Evolutionary conservation across 257 asterid species (phyloP).

Genomic region (Osmanthus fragrans): DNA sequence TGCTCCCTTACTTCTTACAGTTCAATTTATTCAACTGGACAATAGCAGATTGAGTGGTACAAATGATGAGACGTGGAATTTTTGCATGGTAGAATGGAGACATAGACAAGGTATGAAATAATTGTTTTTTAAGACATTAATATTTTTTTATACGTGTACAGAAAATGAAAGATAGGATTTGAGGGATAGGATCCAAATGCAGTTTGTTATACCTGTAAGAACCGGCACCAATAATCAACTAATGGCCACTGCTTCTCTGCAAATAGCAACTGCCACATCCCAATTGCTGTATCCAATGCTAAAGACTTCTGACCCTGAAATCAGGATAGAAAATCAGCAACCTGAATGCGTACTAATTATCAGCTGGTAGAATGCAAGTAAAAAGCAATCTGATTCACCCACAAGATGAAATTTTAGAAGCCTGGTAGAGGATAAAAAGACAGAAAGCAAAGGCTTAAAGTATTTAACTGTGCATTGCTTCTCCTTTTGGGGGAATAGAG

Average conservation of each 20-base stretch:
- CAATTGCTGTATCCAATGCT: slow-evolving; percentile 98
- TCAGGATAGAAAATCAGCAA: slow-evolving; percentile 14
- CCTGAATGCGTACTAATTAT: not conserved
- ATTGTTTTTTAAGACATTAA: not conserved
- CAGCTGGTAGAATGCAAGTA: not conserved
- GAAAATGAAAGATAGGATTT: not conserved
- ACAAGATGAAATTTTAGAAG: not conserved
- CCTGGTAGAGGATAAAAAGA: not conserved
- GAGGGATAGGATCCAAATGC: not conserved
- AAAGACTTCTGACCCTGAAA: slow-evolving; percentile 96
- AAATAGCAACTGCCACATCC: slow-evolving; percentile 98
- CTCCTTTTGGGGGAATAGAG: not conserved
- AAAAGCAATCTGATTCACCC: not conserved
- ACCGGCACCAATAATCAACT: slow-evolving; percentile 98
- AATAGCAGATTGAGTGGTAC: not conserved
- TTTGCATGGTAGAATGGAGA: not conserved
- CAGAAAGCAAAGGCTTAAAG: not conserved
- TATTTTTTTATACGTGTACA: not conserved
- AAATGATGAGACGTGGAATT: not conserved
- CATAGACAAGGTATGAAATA: not conserved
- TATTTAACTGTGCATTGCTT: not conserved
- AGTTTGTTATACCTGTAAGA: slow-evolving; percentile 69
- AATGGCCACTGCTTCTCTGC: slow-evolving; percentile 93
- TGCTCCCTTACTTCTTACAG: not conserved
- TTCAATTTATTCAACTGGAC: not conserved